Evolutionary conservation across 208 protist species (phyloP), one percentile per base, ranked within the genome.

Genomic region (Trypanosomatidae sp.): DNA sequence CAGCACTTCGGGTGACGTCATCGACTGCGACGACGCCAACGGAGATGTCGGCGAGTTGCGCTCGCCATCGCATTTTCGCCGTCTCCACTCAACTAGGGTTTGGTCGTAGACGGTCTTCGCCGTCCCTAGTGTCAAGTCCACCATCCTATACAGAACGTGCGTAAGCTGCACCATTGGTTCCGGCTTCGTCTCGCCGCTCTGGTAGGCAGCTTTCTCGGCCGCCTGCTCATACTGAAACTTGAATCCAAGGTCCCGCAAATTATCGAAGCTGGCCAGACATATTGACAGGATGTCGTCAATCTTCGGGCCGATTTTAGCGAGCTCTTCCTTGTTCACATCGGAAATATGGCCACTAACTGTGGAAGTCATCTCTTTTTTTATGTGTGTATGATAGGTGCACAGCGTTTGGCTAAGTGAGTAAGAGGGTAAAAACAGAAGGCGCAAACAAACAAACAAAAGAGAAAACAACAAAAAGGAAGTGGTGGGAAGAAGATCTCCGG

Each of bases 191-290:
- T 85, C 80, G 49, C 66, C 72, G 17, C 75, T 66, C 49, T 89
- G 74, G 73, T 91, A 93, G 13, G 84, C 92, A 3, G 90, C 88
- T 64, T 88, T 85, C 43, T 92, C 84, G 1, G 90, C 87, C 0
- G 92, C 90, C 33, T 96, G 88, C 69, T 94, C 92, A 30, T 91
- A 75, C 72, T 93, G 85, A 78, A 96, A 96, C 62, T 93, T 93
- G 41, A 94, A 64, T 9, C 82, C 77, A 25, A 87, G 83, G 47
- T 83, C 83, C 0, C 79, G 52, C 62, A 96, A 69, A 19, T 70
- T 80, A 46, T 91, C 83, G 17, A 69, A 65, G 62, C 93, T 91
- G 10, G 84, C 81, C 28, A 81, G 65, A 47, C 83, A 89, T 9
- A 94, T 66, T n/a, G 74, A 66, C 13, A 95, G 69, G 36, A 95